Percentiles rank a stretch among this genome's conserved stretches.
Evolutionary conservation across 2,329 filamentous ascomycete species (phyloP).

Genomic region (Ascochyta viciae-villosae): DNA sequence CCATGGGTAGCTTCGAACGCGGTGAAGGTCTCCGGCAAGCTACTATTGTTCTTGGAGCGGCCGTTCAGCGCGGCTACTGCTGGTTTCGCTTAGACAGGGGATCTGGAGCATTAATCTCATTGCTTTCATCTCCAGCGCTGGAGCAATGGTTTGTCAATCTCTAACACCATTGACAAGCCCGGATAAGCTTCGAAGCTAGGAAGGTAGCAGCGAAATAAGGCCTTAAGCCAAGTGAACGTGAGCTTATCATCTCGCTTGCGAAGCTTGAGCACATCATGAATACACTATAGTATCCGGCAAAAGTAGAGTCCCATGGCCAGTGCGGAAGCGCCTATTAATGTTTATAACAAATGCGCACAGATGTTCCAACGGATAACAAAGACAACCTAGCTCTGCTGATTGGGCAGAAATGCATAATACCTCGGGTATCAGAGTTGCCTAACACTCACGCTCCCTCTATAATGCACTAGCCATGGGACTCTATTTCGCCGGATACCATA

Average conservation of each 20-base stretch:
- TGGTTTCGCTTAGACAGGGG: not conserved
- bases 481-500: no score
- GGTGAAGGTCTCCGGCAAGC: not conserved
- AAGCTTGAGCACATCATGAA: constrained; percentile 35
- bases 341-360: no score
- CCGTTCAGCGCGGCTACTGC: no score
- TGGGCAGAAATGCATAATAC: no score
- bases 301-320: no score
- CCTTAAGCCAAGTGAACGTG: constrained; percentile 6
- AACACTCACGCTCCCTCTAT: no score
- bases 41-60: not conserved
- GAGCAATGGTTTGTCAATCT: not conserved
- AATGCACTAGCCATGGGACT: no score
- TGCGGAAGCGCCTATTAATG: no score
- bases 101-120: not conserved
- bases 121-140: not conserved
- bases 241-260: constrained; percentile 15
- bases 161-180: not conserved
- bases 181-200: constrained; percentile 20
- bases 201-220: constrained; percentile 11
- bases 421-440: no score
- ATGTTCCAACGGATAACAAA: no score
- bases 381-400: no score
- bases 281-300: no score
- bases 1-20: not conserved